Percentiles rank a stretch among this genome's conserved stretches.
phyloP scores from a whole-genome alignment of 441 rosid genomes.

The Theobroma grandiflorum region DNA sequence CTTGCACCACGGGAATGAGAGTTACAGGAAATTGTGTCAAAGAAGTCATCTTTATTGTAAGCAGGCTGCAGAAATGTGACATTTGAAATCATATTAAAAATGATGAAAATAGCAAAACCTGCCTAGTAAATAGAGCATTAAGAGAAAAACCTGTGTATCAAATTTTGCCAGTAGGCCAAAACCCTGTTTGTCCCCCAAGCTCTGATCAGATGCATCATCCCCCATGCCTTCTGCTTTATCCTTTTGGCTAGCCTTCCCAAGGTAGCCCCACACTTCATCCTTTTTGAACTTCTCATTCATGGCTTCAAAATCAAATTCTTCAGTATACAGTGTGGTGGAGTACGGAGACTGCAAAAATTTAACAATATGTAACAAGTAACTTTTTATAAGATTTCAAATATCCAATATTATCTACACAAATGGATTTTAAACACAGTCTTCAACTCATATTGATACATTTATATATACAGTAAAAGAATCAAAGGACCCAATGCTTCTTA shows the following conservation, averaged over 20 bases:
- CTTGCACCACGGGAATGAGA: conserved; percentile 44
- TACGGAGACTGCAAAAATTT: conserved; percentile 34
- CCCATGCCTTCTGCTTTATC: conserved; percentile 37
- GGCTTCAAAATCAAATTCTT: conserved; percentile 81
- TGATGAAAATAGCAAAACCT: background rate
- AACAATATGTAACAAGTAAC: conserved; percentile 24
- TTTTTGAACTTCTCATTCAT: conserved; percentile 75
- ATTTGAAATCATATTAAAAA: background rate
- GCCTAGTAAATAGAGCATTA: background rate
- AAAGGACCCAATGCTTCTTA: background rate
- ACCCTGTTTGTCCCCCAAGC: conserved; percentile 32
- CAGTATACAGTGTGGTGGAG: conserved; percentile 45
- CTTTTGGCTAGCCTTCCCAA: conserved; percentile 57
- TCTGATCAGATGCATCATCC: conserved; percentile 32
- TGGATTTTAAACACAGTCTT: background rate
- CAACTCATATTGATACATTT: background rate
- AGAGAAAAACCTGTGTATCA: conserved; percentile 41
- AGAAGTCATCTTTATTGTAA: conserved; percentile 67
- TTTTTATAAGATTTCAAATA: conserved; percentile 5
- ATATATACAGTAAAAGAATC: background rate
- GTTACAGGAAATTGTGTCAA: conserved; percentile 67
- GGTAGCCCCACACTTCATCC: conserved; percentile 67
- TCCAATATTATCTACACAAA: background rate
- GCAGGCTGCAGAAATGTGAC: conserved; percentile 55
- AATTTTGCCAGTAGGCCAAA: conserved; percentile 14